Evolutionary conservation across 805 yeast species (phyloP), one percentile per base, ranked within the genome.

Genomic region (Torulaspora microellipsoides): DNA sequence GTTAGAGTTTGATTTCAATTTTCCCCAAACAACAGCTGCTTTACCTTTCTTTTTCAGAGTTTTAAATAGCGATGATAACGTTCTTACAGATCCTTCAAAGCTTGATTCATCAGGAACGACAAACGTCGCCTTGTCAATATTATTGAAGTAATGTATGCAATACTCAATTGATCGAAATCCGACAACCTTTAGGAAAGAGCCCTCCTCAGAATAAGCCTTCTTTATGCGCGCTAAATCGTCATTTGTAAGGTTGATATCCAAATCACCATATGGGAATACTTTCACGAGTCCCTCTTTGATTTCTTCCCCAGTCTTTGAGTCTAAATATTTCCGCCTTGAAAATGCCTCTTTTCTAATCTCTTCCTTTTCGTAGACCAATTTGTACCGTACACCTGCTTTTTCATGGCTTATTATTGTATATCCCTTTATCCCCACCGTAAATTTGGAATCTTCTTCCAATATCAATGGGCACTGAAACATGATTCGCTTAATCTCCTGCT

Each of bases 21-120:
- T 77, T 1, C 95, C 91, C 80, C 88, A 87, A 3, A 85, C 75
- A 7, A 91, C 64, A 0, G 85, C 93, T 54, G 75, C 79, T 53
- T 76, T 75, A 2, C 71, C 56, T 32, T 73, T 67, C 36, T 71
- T 70, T 4, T 66, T 58, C 64, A 93, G 64, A 2, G 81, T 72
- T 44, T 77, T 79, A 56, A 78, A 85, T 10, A 91, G 63, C 0
- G 89, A 75, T 0, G 85, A 70, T 54, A 89, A 76, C 0, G 91
- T 82, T 27, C 77, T 66, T 20, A 73, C 67, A 1, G 96, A 85
- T 20, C 90, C 85, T 20, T 72, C 64, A 46, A 68, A 76, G 0
- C 72, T 72, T 1, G 75, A 78, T 15, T 75, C 78, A 55, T 83
- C 81, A 0, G 95, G 89, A 7, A 82, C 78, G 0, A 91, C 62